Evolutionary conservation across 257 asterid genomes (phyloP), one percentile per base, ranked within the genome.

Genomic region (Prunella vulgaris): DNA sequence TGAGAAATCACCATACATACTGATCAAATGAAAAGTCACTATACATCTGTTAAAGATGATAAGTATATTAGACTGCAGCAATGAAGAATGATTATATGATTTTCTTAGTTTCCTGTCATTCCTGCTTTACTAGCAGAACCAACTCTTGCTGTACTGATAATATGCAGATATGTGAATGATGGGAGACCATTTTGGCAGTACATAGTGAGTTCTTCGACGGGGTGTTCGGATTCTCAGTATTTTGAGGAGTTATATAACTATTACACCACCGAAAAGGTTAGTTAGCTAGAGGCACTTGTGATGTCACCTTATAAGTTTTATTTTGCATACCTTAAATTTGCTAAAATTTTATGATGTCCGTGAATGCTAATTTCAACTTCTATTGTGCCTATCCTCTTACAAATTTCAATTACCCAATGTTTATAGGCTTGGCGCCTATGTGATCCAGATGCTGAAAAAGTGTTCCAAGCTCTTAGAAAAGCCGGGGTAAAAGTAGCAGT

Each of bases 161-260:
- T 59, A 12, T 73, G 74, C 87, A 88, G 98, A 80, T 93, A 87
- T 70, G 97, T 94, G 73, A 72, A 89, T 52, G 99, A 94, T 13
- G 99, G 97, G 77, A 75, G 97, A 76, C 98, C 97, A 60, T 94
- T 94, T 80, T 94, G 97, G 99, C 96, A 94, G 82, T 80, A 68
- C 73, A 94, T 94, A 77, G 98, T 94, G 66, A 94, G 92, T 79
- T 86, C 95, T 62, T 94, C 99, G 10, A 94, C 99, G 5, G 97
- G 99, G 24, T 91, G 99, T 81, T 86, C 97, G 1, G 92, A 91
- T 77, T 77, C 96, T 70, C 93, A 86, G 83, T 94, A 94, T 78
- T 91, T 94, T 64, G 99, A 94, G 82, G 99, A 94, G 85, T 84
- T 94, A 40, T 94, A 94, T 73, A 81, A 74, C 80, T 91, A 94